These are phyloP conservation scores for Penicillium pulvis DNA, from an alignment of 495 filamentous ascomycete genomes.

Conservation along the genomic window DNA sequence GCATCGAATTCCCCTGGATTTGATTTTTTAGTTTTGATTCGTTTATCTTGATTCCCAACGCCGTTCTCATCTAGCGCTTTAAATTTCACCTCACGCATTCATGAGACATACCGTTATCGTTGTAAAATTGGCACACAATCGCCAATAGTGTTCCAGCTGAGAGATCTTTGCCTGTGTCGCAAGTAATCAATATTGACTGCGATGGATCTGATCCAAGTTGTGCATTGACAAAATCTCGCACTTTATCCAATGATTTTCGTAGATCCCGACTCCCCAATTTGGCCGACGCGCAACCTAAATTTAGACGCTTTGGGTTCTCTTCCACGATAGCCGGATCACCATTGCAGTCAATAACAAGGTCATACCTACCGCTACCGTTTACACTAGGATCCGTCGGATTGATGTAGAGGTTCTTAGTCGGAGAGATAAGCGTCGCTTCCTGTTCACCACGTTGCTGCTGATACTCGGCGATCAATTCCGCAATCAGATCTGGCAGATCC, in stretches of 20 bases:
- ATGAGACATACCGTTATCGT: conserved; percentile 51
- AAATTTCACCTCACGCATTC: conserved; percentile 8
- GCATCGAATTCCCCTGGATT: conserved; percentile 34
- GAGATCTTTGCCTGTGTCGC: conserved; percentile 66
- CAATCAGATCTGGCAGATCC: conserved; percentile 66
- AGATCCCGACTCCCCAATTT: conserved; percentile 79
- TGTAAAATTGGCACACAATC: conserved; percentile 63
- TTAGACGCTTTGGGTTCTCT: conserved; percentile 46
- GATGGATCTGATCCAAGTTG: conserved; percentile 33
- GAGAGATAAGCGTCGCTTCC: conserved; percentile 35
- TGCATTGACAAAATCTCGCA: conserved; percentile 48
- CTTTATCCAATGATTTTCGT: conserved; percentile 60
- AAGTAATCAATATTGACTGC: conserved; percentile 55
- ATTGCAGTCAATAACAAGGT: conserved; percentile 51
- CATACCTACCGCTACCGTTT: conserved; percentile 28
- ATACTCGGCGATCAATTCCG: conserved; percentile 46
- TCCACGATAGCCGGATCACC: conserved; percentile 34
- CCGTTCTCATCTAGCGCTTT: conserved; percentile 28
- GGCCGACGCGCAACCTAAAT: conserved; percentile 62
- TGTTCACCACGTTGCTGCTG: conserved; percentile 23
- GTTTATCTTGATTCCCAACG: conserved; percentile 18
- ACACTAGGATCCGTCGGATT: conserved; percentile 21
- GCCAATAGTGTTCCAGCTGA: conserved; percentile 62
- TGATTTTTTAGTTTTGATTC: conserved; percentile 17
- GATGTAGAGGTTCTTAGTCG: conserved; percentile 46